Evolutionary conservation across 306 rosid species (phyloP).

Genomic region (Citrullus colocynthis): DNA sequence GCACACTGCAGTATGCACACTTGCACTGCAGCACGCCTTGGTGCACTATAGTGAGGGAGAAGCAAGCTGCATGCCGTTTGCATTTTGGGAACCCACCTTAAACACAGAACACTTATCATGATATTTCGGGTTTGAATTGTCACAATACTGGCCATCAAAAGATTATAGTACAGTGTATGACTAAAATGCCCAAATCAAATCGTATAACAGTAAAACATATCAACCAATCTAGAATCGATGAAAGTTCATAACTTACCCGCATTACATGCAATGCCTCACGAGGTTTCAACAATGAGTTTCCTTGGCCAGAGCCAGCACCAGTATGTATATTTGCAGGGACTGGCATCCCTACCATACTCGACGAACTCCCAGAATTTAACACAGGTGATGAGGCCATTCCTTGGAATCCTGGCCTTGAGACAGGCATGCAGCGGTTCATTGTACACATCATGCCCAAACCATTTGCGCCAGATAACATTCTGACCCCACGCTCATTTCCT

Average conservation of each 20-base stretch:
- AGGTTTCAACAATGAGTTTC: conserved; percentile 66
- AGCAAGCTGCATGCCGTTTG: neutral
- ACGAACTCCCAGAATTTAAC: conserved; percentile 68
- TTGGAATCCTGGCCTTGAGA: conserved; percentile 77
- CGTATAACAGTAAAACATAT: neutral
- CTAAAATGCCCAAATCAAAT: neutral
- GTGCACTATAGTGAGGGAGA: neutral
- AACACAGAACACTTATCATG: neutral
- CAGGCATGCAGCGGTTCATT: conserved; percentile 58
- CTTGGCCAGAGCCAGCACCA: conserved; percentile 70
- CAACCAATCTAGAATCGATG: conserved; percentile 1
- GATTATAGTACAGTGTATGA: neutral
- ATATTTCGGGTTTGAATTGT: neutral
- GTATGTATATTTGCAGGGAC: conserved; percentile 71
- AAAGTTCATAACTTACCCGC: conserved; percentile 54
- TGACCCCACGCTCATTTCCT: conserved; percentile 83
- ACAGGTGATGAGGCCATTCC: conserved; percentile 64
- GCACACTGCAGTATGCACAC: neutral
- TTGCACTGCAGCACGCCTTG: neutral
- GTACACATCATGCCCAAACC: conserved; percentile 79
- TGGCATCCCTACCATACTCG: conserved; percentile 73
- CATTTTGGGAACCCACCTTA: neutral
- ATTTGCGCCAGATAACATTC: conserved; percentile 72
- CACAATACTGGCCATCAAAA: neutral
- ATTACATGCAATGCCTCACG: conserved; percentile 65